Base-by-base conservation (phyloP, 306 rosid genomes). In the Corylus americana region DNA sequence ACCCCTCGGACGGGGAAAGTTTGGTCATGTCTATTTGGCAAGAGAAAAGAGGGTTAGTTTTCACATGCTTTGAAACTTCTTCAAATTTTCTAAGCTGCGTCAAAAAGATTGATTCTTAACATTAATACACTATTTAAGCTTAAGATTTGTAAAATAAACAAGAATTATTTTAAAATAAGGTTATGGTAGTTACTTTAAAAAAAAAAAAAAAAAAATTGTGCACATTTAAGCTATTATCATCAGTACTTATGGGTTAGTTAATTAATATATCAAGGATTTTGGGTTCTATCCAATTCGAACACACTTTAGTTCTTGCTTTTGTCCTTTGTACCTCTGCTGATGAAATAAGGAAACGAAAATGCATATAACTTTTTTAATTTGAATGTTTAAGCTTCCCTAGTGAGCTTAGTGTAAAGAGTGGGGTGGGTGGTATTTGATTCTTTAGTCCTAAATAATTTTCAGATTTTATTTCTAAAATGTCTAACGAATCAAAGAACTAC, bases 21-120 rank as follows among this genome's bases (percentile, higher is more conserved):
- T 96, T 50, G 98, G 99, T n/a, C 99, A 96, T 50, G 99, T 96
- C 85, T 96, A 96, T 86, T 81, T 96, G 85, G 99, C 99, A 51
- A 96, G 98, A 84, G 99, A 96, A 71, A 96, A 96, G 80, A 89
- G 91, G 83, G 99, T 96, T 12, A 72, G 92, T 61, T 47, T 49
- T 77, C 61, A 57, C 17, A 14, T 70, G 55, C 44, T 42, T 77
- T 45, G 7, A 27, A 29, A 42, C 44, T 27, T 70, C 44, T 5
- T 31, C 0, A 48, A 9, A 44, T 22, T 25, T 66, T 42, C 18
- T 1, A 18, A 31, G 35, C 35, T 31, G 35, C 35, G 35, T 31
- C 35, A 31, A 31, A 31, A 31, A 31, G 35, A 31, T 31, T 31
- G 35, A 31, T 31, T 31, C 1, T 31, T 31, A 31, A 2, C 35